Base-by-base conservation (phyloP, 768 basidiomycete genomes). In the Suillus luteus region DNA sequence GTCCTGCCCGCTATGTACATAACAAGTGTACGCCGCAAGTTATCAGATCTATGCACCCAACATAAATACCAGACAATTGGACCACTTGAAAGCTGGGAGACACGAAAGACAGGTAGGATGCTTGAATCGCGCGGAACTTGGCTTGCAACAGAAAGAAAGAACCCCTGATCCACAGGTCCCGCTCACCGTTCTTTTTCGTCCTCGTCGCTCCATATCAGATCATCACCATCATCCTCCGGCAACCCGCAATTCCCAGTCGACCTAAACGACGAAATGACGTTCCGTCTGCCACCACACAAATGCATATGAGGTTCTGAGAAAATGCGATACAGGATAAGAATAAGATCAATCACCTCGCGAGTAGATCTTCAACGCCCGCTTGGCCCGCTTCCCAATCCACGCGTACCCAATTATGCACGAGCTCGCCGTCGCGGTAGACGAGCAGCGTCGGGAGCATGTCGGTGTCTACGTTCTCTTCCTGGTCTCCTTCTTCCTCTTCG, bases 371-470 rank as follows among this genome's bases (percentile, higher is more conserved):
- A 0, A 93, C 70, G 31, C 87, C 89, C n/a, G 82, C 82, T 40
- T 77, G 70, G 14, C 86, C 87, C 0, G 89, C 90, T 73, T 92
- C 91, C 92, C 91, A 93, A 72, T 94, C 92, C 5, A 93, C 91
- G 31, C 92, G 82, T 10, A 94, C 89, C 92, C 92, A 94, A 57
- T 91, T 91, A 69, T 92, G 85, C n/a, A 92, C 85, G n/a, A 94
- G 84, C 65, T 92, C 86, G 19, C 92, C 91, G 63, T 85, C 86
- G 19, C 86, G 88, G 69, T 93, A 93, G 5, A 91, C 89, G 14
- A 92, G 81, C 71, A 92, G 73, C 1, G 91, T 92, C 0, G 92
- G 91, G 33, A 93, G 80, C 81, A 93, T 85, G 71, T 93, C 91
- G 5, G 87, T 83, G 68, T 93, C 91, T 48, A 92, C 86, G 35